Base-by-base conservation (phyloP, 345 rosid species). In the Durio zibethinus region DNA sequence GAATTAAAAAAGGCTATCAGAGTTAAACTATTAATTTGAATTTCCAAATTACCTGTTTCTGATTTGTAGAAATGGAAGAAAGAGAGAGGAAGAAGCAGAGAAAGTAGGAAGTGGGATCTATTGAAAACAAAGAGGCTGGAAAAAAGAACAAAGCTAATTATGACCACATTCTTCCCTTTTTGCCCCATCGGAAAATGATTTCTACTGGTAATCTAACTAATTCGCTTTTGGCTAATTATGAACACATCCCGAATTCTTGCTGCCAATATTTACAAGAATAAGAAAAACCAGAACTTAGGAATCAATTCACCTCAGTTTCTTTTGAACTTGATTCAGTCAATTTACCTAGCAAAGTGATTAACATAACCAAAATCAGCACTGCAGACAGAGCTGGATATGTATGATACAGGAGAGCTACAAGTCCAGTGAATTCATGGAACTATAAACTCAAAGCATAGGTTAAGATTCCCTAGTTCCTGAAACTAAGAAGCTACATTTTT, bases 281-380 rank as follows among this genome's bases (percentile, higher is more conserved):
- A 48, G n/a, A 16, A 50, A 72, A 53, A 4, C 62, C 60, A n/a
- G 16, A n/a, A 35, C 43, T 35, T 23, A 7, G 15, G 23, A 73
- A 56, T 38, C 12, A 50, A 21, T 54, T 73, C 64, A 73, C 48
- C n/a, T 52, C 33, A 21, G 12, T 36, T 12, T 54, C 12, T 21
- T 11, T 56, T 16, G 36, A 11, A 52, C 29, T 69, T 16, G 40
- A 66, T 42, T 67, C 62, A 23, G 53, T 29, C 47, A 78, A 61
- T 61, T 65, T 36, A 69, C 48, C 72, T 7, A 25, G 10, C 31
- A 74, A 40, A 18, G 31, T 47, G 54, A 56, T 62, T 54, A 1
- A 31, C 50, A 79, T 5, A 15, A 56, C 52, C 74, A 74, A 74
- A 79, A 74, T 67, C 71, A 43, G 66, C 43, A 5, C 54, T 59